phyloP scores from a whole-genome alignment of 805 yeast genomes.

The Lachancea cidri region DNA sequence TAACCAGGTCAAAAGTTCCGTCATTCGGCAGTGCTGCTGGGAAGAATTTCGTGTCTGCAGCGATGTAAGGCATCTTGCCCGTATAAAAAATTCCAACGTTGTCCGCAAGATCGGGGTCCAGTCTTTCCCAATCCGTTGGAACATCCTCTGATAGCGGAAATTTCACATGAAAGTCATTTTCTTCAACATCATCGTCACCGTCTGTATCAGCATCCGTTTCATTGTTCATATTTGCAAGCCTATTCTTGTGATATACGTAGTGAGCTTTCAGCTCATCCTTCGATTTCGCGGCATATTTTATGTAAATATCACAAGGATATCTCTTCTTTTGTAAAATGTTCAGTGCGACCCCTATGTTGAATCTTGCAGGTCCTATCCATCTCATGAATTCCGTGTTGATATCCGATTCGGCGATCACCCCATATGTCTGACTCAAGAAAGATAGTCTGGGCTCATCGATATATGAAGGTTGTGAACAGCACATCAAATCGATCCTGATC shows the following conservation, averaged over 20 bases:
- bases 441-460: slow-evolving; percentile 48
- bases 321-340: slow-evolving; percentile 50
- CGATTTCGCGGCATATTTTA: slow-evolving; percentile 55
- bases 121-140: slow-evolving; percentile 65
- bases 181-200: slow-evolving; percentile 26
- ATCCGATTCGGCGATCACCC: slow-evolving; percentile 92
- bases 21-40: slow-evolving; percentile 92
- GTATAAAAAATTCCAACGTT: slow-evolving; percentile 73
- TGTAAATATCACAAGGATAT: slow-evolving; percentile 80
- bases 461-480: slow-evolving; percentile 51
- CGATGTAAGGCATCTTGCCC: slow-evolving; percentile 89
- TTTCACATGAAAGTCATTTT: slow-evolving; percentile 39
- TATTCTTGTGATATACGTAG: slow-evolving; percentile 36
- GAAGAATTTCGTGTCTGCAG: slow-evolving; percentile 77
- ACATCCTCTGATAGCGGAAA: slow-evolving; percentile 36
- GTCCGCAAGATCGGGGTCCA: slow-evolving; percentile 44
- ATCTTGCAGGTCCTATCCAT: slow-evolving; percentile 81
- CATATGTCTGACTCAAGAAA: slow-evolving; percentile 82
- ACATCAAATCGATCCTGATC: slow-evolving; percentile 76
- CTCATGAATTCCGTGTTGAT: slow-evolving; percentile 87
- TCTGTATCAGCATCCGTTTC: slow-evolving; percentile 1
- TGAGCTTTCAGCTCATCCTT: slow-evolving; percentile 47
- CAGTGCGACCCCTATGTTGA: slow-evolving; percentile 73
- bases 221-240: slow-evolving; percentile 7
- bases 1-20: slow-evolving; percentile 77